Percentiles rank a stretch among this genome's conserved stretches.
Evolutionary conservation across 192 early-diverging fungal species (phyloP).

Genomic region (Backusella liffmaniae): DNA sequence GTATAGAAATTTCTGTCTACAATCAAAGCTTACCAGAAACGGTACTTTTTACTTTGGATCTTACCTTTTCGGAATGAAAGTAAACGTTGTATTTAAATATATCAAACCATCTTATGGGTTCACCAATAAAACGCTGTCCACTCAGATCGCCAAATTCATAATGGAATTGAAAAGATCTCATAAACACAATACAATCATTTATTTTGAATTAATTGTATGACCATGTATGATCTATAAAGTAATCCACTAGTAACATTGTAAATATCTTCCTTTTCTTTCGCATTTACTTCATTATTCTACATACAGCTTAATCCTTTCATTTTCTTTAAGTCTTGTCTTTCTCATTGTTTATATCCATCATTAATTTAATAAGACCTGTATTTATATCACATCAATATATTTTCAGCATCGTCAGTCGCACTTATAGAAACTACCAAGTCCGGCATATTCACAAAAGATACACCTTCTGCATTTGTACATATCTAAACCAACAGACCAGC

Average conservation of each 20-base stretch:
- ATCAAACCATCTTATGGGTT: background rate
- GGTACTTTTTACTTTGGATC: too few species aligned
- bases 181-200: background rate
- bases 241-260: background rate
- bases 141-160: background rate
- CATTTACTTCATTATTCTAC: background rate
- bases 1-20: background rate
- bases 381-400: background rate
- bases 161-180: background rate
- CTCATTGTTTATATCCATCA: background rate
- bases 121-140: background rate
- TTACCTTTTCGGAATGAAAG: too few species aligned
- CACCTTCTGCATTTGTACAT: background rate
- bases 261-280: background rate
- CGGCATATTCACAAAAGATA: background rate
- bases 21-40: too few species aligned
- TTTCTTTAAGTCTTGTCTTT: background rate
- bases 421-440: background rate
- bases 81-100: background rate
- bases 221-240: background rate
- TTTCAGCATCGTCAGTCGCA: background rate
- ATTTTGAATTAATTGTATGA: background rate
- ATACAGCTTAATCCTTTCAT: background rate
- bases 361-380: background rate
- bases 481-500: background rate